Conservation (phyloP, 2,329 filamentous ascomycete genomes). For the Aspergillus fumigatus region DNA sequence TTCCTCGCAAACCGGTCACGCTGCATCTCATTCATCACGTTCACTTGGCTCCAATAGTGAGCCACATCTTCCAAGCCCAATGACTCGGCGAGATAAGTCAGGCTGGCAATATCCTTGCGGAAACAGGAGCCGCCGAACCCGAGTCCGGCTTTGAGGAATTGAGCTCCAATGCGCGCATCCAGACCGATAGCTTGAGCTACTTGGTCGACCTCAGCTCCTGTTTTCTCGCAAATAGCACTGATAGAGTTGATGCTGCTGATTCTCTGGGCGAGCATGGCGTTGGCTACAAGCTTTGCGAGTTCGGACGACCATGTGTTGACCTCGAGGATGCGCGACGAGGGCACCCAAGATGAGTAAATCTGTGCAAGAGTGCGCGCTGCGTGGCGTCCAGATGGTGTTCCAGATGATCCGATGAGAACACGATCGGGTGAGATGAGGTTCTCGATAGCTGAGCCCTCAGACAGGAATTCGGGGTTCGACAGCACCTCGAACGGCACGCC, state of each 20-base stretch:
- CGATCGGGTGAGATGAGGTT: slow-evolving; percentile 68
- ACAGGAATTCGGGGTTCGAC: slow-evolving; percentile 77
- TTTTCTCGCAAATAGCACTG: slow-evolving; percentile 72
- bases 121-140: slow-evolving; percentile 80
- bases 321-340: slow-evolving; percentile 61
- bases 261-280: slow-evolving; percentile 74
- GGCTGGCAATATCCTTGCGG: slow-evolving; percentile 71
- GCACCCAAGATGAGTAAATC: slow-evolving; percentile 69
- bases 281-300: slow-evolving; percentile 72
- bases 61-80: slow-evolving; percentile 67
- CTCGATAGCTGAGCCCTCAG: slow-evolving; percentile 69
- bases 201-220: slow-evolving; percentile 71
- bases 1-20: slow-evolving; percentile 63
- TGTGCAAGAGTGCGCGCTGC: slow-evolving; percentile 61
- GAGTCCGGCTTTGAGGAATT: slow-evolving; percentile 69
- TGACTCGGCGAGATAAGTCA: slow-evolving; percentile 69
- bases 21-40: slow-evolving; percentile 73
- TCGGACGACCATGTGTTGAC: slow-evolving; percentile 76
- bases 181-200: slow-evolving; percentile 63
- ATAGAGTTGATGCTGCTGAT: slow-evolving; percentile 79
- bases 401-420: slow-evolving; percentile 67
- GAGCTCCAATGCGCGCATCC: slow-evolving; percentile 66
- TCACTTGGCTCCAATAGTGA: slow-evolving; percentile 69
- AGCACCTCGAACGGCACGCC: slow-evolving; percentile 68
- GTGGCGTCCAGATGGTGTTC: slow-evolving; percentile 54